A percentile compares a stretch with the other conserved stretches of the same genome.
Conservation (phyloP, 2,329 filamentous ascomycete species). For the Talaromyces verruculosus region DNA sequence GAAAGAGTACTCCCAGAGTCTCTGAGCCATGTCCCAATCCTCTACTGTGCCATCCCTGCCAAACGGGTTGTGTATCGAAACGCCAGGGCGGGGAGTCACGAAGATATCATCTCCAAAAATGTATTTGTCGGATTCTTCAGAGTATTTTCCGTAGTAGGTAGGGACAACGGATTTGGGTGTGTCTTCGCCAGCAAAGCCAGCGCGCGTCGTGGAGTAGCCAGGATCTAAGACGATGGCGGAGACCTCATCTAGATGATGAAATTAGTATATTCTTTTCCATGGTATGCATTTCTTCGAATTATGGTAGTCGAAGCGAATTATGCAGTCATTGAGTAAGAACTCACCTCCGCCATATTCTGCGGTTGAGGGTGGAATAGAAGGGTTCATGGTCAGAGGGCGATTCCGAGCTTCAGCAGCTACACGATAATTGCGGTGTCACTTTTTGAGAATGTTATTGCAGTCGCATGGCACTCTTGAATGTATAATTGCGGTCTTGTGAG, state of each 20-base stretch:
- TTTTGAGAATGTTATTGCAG: not conserved
- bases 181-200: conserved; percentile 96
- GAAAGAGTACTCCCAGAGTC: conserved; percentile 90
- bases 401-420: not conserved
- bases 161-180: conserved; percentile 90
- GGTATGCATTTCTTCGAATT: not conserved
- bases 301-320: too few relatives aligned
- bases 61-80: conserved; percentile 92
- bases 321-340: conserved; percentile 24
- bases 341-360: conserved; percentile 53
- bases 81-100: conserved; percentile 68
- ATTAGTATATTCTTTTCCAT: not conserved
- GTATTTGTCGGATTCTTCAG: conserved; percentile 55
- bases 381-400: conserved; percentile 37
- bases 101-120: conserved; percentile 91
- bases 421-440: not conserved
- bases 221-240: conserved; percentile 95
- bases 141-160: conserved; percentile 75
- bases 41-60: conserved; percentile 84
- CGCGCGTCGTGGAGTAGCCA: conserved; percentile 85
- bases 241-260: conserved; percentile 72
- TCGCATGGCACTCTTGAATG: not conserved
- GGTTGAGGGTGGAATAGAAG: conserved; percentile 46
- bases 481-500: not conserved
- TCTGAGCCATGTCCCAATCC: conserved; percentile 90